Evolutionary conservation across 306 rosid genomes (phyloP), one percentile per base, ranked within the genome.

Genomic region (Canavalia ensiformis): DNA sequence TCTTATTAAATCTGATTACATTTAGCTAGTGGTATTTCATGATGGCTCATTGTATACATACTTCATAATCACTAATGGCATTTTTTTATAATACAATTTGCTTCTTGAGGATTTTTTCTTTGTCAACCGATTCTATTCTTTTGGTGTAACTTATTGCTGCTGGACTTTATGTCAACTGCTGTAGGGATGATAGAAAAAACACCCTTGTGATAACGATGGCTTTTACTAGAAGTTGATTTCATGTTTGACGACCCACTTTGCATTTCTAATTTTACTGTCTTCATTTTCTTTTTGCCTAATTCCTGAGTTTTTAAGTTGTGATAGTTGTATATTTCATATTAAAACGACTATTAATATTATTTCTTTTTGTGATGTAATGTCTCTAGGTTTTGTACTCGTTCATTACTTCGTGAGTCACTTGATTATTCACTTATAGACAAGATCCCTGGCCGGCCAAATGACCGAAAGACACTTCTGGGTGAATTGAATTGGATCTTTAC

Each of bases 401-500:
- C 98, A 4, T 83, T 96, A 69, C 97, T 96, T 51, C 92, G 85
- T 11, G 94, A 91, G 67, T 84, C 98, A 72, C 84, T 96, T 82
- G 95, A 89, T 81, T 85, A 94, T 88, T 90, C 92, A 8, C 87
- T 96, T 44, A 90, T 96, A 77, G 99, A 96, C 74, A 90, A 87
- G 89, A 94, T 96, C 78, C 99, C 99, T 71, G 98, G 98, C 78
- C 98, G 98, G 45, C 97, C 92, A 81, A 96, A 87, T 86, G 99
- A 96, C 74, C 92, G 98, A 60, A 96, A 88, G 90, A 96, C 99
- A 50, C 97, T 94, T 80, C 78, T 94, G 78, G 99, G 99, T 69
- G 98, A 96, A 89, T 87, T 96, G 91, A 94, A 94, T 86, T 94
- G 99, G 99, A 96, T 96, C 69, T 96, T 96, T 81, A 96, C 99